These are phyloP conservation scores for Pyrus hybrid DNA, from an alignment of 331 rosid species.

Conservation along the genomic window DNA sequence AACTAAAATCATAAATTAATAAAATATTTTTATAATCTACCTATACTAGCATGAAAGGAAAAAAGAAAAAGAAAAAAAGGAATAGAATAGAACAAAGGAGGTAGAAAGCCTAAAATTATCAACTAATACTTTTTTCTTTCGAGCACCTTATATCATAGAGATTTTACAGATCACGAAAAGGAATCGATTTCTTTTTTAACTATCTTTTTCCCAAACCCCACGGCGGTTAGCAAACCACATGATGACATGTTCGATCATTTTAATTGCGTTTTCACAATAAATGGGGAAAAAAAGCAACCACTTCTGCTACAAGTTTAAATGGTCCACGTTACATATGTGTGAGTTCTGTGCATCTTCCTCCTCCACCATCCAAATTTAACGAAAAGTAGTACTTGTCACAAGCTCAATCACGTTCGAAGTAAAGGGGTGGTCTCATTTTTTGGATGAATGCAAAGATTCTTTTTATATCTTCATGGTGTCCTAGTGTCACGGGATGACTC, in stretches of 20 bases:
- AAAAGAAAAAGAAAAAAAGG: not conserved
- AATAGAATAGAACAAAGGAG: not conserved
- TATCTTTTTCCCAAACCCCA: not conserved
- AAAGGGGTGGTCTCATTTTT: not conserved
- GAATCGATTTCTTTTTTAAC: not conserved
- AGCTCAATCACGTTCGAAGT: slow-evolving; percentile 17
- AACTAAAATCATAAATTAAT: not conserved
- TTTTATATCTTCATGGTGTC: slow-evolving; percentile 11
- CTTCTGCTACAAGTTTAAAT: slow-evolving; percentile 12
- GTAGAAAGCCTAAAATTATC: not conserved
- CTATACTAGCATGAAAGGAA: not conserved
- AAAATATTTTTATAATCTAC: not conserved
- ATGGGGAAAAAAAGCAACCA: slow-evolving; percentile 4
- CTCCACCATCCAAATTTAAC: slow-evolving; percentile 29
- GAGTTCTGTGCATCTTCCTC: slow-evolving; percentile 23
- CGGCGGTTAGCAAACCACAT: slow-evolving; percentile 26
- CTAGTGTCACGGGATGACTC: too few species aligned
- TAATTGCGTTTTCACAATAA: slow-evolving; percentile 17
- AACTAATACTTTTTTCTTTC: not conserved
- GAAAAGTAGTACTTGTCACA: slow-evolving; percentile 4
- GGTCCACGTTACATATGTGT: slow-evolving; percentile 28
- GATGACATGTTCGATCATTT: slow-evolving; percentile 28
- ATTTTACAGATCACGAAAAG: not conserved
- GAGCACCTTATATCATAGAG: not conserved
- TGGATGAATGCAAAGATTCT: not conserved